Evolutionary conservation across 2,329 filamentous ascomycete genomes (phyloP).

Genomic region (Aspergillus calidoustus): DNA sequence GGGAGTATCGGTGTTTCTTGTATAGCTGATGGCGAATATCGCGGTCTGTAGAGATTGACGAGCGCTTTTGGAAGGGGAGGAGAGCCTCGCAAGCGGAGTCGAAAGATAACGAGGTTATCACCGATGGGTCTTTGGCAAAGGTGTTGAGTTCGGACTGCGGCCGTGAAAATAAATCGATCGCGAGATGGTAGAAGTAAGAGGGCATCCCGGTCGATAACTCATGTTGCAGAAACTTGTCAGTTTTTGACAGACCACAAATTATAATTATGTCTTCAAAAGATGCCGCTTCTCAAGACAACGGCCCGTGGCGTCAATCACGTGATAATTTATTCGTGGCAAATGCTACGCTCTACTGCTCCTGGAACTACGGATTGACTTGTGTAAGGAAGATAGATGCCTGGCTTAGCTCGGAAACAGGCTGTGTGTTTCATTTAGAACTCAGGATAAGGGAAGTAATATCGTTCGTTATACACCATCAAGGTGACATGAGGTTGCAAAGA

Average conservation of each 20-base stretch:
- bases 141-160: constrained; percentile 24
- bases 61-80: constrained; percentile 40
- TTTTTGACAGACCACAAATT: neutral
- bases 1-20: constrained; percentile 18
- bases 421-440: constrained; percentile 11
- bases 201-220: constrained; percentile 55
- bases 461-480: constrained; percentile 26
- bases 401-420: constrained; percentile 10
- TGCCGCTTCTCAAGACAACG: neutral
- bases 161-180: constrained; percentile 61
- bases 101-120: constrained; percentile 33
- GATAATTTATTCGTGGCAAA: neutral
- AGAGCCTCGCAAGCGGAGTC: constrained; percentile 44
- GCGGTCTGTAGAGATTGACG: constrained; percentile 23
- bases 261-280: too few species aligned
- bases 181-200: constrained; percentile 67
- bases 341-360: neutral
- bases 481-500: constrained; percentile 22
- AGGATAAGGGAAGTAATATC: constrained; percentile 25
- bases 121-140: constrained; percentile 15
- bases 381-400: neutral
- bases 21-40: constrained; percentile 13
- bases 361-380: neutral
- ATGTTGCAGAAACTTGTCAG: constrained; percentile 25
- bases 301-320: neutral